Conservation (phyloP, 768 basidiomycete genomes). For the Lentinula aciculospora region DNA sequence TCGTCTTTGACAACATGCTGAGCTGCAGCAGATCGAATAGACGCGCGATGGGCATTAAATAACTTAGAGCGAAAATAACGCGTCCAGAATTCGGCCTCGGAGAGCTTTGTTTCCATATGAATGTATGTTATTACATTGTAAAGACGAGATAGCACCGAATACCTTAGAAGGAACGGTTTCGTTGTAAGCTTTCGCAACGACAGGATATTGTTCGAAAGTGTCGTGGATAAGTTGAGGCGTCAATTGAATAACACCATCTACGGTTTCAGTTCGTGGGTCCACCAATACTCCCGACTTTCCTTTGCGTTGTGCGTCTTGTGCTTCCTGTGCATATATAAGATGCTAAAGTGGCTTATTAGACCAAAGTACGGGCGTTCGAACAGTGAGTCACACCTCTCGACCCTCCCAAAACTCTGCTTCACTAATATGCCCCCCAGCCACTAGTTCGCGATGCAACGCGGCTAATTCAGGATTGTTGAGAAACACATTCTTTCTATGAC, state of each 20-base stretch:
- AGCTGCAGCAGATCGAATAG: slow-evolving; percentile 79
- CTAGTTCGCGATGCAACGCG: slow-evolving; percentile 81
- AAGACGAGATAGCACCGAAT: slow-evolving; percentile 12
- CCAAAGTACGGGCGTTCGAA: slow-evolving; percentile 1
- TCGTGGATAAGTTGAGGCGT: slow-evolving; percentile 91
- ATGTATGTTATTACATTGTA: slow-evolving; percentile 2
- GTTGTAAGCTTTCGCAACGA: slow-evolving; percentile 85
- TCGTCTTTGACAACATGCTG: slow-evolving; percentile 88
- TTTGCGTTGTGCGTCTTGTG: slow-evolving; percentile 65
- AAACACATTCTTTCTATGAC: slow-evolving; percentile 74
- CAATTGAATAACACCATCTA: slow-evolving; percentile 79
- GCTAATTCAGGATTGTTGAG: slow-evolving; percentile 74
- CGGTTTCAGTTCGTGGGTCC: slow-evolving; percentile 81
- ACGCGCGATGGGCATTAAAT: slow-evolving; percentile 92
- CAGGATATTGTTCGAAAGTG: slow-evolving; percentile 97
- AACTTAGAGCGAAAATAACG: slow-evolving; percentile 95
- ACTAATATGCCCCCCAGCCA: slow-evolving; percentile 77
- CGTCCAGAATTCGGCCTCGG: slow-evolving; percentile 92
- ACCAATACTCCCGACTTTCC: slow-evolving; percentile 85
- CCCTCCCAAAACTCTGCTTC: slow-evolving; percentile 98
- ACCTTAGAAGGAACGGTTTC: slow-evolving; percentile 91
- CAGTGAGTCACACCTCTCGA: slow-evolving; percentile 59
- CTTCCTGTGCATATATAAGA: slow-evolving; percentile 69
- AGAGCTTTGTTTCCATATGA: slow-evolving; percentile 45
- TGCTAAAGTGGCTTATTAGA: slow-evolving; percentile 41